Evolutionary conservation across 164 flowering plant genomes (phyloP).

Genomic region (Stephania cephalantha): DNA sequence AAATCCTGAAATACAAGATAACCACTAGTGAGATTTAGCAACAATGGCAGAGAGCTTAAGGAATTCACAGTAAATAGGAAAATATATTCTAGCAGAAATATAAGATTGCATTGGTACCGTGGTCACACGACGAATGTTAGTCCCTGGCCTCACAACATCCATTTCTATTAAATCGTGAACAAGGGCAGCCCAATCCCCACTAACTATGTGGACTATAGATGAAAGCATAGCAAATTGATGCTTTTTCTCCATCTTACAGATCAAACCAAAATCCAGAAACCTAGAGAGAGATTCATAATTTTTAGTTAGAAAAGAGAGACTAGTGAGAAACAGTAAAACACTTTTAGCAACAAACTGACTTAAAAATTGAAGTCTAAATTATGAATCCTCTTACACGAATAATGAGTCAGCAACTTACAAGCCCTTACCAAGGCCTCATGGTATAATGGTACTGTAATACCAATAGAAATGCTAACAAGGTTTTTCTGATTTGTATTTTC

Average conservation of each 20-base stretch:
- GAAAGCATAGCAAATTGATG: slow-evolving; percentile 96
- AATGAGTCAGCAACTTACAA: neutral
- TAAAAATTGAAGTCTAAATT: neutral
- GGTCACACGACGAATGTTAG: slow-evolving; percentile 59
- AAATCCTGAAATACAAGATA: slow-evolving; percentile 56
- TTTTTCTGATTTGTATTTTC: neutral
- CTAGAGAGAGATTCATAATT: slow-evolving; percentile 25
- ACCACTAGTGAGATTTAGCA: slow-evolving; percentile 9
- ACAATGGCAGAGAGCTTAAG: neutral
- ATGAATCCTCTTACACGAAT: neutral
- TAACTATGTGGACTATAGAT: slow-evolving; percentile 82
- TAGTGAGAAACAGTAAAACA: neutral
- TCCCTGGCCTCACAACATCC: slow-evolving; percentile 86
- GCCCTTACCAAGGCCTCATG: neutral
- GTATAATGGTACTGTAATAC: neutral
- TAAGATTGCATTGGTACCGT: slow-evolving; percentile 42
- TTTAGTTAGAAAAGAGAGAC: neutral
- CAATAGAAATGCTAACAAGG: no score
- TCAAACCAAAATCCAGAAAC: slow-evolving; percentile 94
- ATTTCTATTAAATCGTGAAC: slow-evolving; percentile 66
- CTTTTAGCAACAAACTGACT: no score
- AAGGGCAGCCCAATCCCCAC: slow-evolving; percentile 91
- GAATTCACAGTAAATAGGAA: neutral
- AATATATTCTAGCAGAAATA: neutral
- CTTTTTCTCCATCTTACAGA: slow-evolving; percentile 87